These are phyloP conservation scores for Hura crepitans DNA, from an alignment of 441 rosid genomes.

Conservation along the genomic window DNA sequence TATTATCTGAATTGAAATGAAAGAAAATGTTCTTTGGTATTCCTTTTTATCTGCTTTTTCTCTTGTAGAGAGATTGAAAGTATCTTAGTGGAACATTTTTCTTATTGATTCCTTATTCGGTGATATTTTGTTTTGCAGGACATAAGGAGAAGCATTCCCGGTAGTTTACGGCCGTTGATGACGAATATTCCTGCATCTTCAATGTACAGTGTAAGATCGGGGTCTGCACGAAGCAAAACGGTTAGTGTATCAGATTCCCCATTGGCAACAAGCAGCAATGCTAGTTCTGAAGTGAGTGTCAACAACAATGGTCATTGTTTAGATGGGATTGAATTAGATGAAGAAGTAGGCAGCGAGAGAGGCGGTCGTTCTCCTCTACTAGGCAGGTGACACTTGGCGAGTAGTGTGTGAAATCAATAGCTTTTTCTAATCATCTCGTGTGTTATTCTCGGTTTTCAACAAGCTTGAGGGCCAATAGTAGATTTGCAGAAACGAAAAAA, in stretches of 20 bases:
- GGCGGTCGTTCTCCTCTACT: conserved; percentile 63
- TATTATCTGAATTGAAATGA: neutral
- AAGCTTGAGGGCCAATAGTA: conserved; percentile 22
- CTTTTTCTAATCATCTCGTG: conserved; percentile 11
- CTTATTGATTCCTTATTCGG: conserved; percentile 14
- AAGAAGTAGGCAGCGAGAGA: conserved; percentile 65
- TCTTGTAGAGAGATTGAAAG: neutral
- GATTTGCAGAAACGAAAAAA: conserved; percentile 10
- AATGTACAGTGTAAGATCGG: conserved; percentile 95
- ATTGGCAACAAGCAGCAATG: conserved; percentile 91
- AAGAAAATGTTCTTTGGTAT: neutral
- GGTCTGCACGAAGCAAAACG: conserved; percentile 61
- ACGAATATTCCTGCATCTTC: conserved; percentile 95
- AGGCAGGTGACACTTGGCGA: conserved; percentile 46
- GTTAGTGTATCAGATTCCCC: conserved; percentile 81
- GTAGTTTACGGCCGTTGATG: conserved; percentile 84
- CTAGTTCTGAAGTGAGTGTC: conserved; percentile 90
- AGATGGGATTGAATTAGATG: conserved; percentile 57
- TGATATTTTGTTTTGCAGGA: conserved; percentile 48
- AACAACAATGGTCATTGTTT: conserved; percentile 60
- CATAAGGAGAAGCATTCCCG: conserved; percentile 83
- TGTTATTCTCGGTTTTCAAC: conserved; percentile 22
- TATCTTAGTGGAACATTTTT: neutral
- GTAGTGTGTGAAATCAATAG: neutral
- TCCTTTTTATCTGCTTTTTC: neutral